A percentile compares a stretch with the other conserved stretches of the same genome.
Conservation (phyloP, 495 filamentous ascomycete species). For the Podospora anserina region DNA sequence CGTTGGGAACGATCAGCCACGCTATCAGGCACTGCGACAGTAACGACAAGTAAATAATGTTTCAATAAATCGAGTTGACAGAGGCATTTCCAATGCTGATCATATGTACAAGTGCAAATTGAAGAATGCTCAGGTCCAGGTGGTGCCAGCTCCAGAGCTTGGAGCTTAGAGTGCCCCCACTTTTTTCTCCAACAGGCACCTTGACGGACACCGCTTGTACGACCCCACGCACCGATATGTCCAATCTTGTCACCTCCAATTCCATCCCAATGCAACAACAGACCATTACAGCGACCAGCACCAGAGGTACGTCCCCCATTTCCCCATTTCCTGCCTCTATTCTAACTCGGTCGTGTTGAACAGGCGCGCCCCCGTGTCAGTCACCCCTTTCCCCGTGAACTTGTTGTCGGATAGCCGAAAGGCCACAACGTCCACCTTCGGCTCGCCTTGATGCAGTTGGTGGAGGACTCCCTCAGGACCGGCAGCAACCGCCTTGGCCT, state of each 20-base stretch:
- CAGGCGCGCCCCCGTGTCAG: slow-evolving; percentile 59
- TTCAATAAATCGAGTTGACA: too few relatives aligned
- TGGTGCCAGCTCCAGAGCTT: too few relatives aligned
- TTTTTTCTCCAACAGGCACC: too few relatives aligned
- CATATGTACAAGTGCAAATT: too few relatives aligned
- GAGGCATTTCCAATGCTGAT: too few relatives aligned
- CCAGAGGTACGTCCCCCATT: background rate
- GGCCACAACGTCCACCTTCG: slow-evolving; percentile 44
- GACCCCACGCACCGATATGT: too few relatives aligned
- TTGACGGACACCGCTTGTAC: too few relatives aligned
- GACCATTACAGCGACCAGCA: background rate
- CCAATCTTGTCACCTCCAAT: background rate
- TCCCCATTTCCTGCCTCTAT: background rate
- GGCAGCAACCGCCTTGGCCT: slow-evolving; percentile 37
- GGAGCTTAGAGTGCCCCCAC: too few relatives aligned
- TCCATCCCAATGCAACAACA: background rate
- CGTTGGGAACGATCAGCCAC: too few relatives aligned
- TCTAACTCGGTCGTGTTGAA: slow-evolving; percentile 50
- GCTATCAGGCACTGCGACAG: too few relatives aligned
- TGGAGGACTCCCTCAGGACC: background rate
- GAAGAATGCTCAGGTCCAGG: too few relatives aligned
- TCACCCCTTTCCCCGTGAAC: slow-evolving; percentile 51
- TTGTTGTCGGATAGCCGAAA: slow-evolving; percentile 56
- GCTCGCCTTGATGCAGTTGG: slow-evolving; percentile 1
- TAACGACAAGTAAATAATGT: too few relatives aligned